phyloP scores from a whole-genome alignment of 495 filamentous ascomycete species.

The Penicillium canariense region DNA sequence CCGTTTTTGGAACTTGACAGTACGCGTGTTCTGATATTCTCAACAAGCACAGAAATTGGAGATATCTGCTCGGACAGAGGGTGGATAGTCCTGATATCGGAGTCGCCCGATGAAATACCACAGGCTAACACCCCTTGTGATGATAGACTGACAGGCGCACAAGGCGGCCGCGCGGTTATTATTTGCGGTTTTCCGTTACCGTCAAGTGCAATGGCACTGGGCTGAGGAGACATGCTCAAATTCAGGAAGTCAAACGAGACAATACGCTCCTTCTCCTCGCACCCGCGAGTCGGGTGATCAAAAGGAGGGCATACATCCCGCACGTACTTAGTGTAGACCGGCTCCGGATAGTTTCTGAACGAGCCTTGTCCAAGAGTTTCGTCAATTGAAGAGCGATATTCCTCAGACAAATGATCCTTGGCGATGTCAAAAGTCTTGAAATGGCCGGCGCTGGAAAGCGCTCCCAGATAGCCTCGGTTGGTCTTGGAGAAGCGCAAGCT shows the following conservation, averaged over 20 bases:
- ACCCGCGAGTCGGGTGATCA: conserved; percentile 41
- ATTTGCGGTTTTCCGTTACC: conserved; percentile 67
- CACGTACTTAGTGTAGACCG: conserved; percentile 48
- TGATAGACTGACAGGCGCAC: conserved; percentile 47
- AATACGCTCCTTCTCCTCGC: conserved; percentile 60
- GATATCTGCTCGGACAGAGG: conserved; percentile 32
- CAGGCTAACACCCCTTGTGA: conserved; percentile 41
- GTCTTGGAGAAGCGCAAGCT: conserved; percentile 78
- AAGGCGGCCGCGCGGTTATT: conserved; percentile 58
- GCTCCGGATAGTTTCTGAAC: conserved; percentile 40
- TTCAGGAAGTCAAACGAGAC: conserved; percentile 86
- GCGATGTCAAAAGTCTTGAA: conserved; percentile 70
- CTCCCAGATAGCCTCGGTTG: conserved; percentile 68
- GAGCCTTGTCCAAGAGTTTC: conserved; percentile 42
- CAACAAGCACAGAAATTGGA: conserved; percentile 31
- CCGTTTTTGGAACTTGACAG: conserved; percentile 18
- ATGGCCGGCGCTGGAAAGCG: conserved; percentile 76
- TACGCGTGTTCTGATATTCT: conserved; percentile 29
- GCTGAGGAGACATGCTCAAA: conserved; percentile 58
- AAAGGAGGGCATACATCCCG: conserved; percentile 47
- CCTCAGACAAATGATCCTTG: conserved; percentile 53
- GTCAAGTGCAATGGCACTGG: conserved; percentile 65
- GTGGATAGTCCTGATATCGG: conserved; percentile 32
- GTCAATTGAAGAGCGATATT: conserved; percentile 40
- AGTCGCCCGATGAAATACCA: conserved; percentile 27